These are phyloP conservation scores for Crepidotus variabilis DNA, from an alignment of 768 basidiomycete species.

Conservation along the genomic window DNA sequence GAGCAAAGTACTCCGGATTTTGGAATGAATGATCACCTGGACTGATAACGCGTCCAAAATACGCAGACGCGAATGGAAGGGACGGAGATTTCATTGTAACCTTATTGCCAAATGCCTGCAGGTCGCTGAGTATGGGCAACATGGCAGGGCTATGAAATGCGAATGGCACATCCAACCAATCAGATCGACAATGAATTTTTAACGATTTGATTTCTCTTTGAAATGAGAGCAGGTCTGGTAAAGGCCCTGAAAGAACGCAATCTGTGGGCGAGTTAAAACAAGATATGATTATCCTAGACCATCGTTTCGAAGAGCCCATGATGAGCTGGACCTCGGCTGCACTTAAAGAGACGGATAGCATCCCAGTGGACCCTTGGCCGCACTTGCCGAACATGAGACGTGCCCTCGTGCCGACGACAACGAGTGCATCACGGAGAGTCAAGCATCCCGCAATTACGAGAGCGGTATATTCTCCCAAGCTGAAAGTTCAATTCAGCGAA, in stretches of 20 bases:
- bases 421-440: slow-evolving; percentile 51
- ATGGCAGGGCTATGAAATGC: slow-evolving; percentile 70
- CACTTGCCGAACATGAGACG: slow-evolving; percentile 54
- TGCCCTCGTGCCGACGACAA: slow-evolving; percentile 53
- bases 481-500: slow-evolving; percentile 22
- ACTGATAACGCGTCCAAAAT: slow-evolving; percentile 47
- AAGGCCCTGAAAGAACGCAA: slow-evolving; percentile 57
- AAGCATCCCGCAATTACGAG: slow-evolving; percentile 61
- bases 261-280: slow-evolving; percentile 61
- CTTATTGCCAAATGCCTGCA: slow-evolving; percentile 34
- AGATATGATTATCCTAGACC: slow-evolving; percentile 42
- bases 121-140: slow-evolving; percentile 49
- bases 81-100: slow-evolving; percentile 41
- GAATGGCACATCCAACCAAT: slow-evolving; percentile 49
- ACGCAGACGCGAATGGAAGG: slow-evolving; percentile 62
- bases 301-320: slow-evolving; percentile 28
- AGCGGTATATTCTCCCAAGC: slow-evolving; percentile 75
- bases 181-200: slow-evolving; percentile 30
- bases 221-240: slow-evolving; percentile 38
- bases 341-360: slow-evolving; percentile 53
- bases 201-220: slow-evolving; percentile 34
- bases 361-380: slow-evolving; percentile 41
- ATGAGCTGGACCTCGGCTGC: slow-evolving; percentile 28
- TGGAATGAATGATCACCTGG: slow-evolving; percentile 50
- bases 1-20: slow-evolving; percentile 48